Evolutionary conservation across 805 yeast species (phyloP).

Genomic region (Pichia exigua): DNA sequence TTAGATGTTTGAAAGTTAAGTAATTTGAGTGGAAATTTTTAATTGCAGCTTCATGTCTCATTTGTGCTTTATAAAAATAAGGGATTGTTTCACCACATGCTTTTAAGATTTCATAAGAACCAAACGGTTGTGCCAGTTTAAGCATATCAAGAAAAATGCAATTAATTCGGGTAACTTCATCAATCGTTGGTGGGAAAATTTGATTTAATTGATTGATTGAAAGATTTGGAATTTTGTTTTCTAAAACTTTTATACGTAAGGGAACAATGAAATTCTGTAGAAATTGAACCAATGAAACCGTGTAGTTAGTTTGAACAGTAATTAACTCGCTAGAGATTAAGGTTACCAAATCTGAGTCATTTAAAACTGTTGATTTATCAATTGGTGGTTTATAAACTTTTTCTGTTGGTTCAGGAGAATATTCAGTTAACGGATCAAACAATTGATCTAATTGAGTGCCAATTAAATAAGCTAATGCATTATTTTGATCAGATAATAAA

Average conservation of each 20-base stretch:
- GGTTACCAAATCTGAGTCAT: slow-evolving; percentile 31
- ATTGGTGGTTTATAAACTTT: slow-evolving; percentile 57
- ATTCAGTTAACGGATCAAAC: slow-evolving; percentile 84
- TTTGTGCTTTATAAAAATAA: slow-evolving; percentile 85
- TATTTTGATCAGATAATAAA: slow-evolving; percentile 46
- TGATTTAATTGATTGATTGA: slow-evolving; percentile 64
- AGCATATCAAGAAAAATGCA: slow-evolving; percentile 76
- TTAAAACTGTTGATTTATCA: slow-evolving; percentile 1
- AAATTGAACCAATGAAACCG: slow-evolving; percentile 64
- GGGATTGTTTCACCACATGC: slow-evolving; percentile 82
- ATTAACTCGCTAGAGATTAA: slow-evolving; percentile 61
- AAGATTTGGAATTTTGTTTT: slow-evolving; percentile 41
- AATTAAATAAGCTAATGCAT: slow-evolving; percentile 62
- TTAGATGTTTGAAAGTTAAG: slow-evolving; percentile 33
- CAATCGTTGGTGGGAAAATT: slow-evolving; percentile 90
- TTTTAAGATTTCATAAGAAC: slow-evolving; percentile 66
- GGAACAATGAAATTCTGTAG: slow-evolving; percentile 76
- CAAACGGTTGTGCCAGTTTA: slow-evolving; percentile 56
- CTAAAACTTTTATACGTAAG: slow-evolving; percentile 59
- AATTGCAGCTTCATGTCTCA: slow-evolving; percentile 91
- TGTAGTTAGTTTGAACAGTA: slow-evolving; percentile 64
- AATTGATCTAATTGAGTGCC: slow-evolving; percentile 85
- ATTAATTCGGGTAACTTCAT: slow-evolving; percentile 85
- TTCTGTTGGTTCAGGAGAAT: slow-evolving; percentile 84
- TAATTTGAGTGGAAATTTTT: slow-evolving; percentile 48